phyloP scores from a whole-genome alignment of 148 eudicot species.

The Pharnaceum exiguum region DNA sequence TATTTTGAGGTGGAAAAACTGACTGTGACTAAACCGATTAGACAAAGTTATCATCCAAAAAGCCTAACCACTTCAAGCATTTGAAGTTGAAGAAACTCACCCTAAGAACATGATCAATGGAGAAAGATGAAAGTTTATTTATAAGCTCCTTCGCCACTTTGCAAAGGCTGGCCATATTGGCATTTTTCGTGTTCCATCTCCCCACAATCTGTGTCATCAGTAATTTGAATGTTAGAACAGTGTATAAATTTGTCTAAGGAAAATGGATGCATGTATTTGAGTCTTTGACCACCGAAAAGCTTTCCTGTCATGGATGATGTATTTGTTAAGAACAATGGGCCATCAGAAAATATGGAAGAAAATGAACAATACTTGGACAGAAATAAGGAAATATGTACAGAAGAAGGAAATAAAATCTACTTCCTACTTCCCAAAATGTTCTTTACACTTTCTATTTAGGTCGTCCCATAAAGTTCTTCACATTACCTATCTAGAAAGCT shows the following conservation, averaged over 20 bases:
- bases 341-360: too few species aligned
- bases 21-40: not conserved
- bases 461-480: too few species aligned
- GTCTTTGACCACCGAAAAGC: too few species aligned
- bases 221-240: too few species aligned
- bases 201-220: conserved; percentile 60
- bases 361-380: too few species aligned
- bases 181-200: conserved; percentile 69
- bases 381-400: too few species aligned
- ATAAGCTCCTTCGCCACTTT: conserved; percentile 61
- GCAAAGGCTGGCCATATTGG: conserved; percentile 75
- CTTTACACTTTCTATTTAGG: too few species aligned
- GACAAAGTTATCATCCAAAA: not conserved
- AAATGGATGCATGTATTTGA: not conserved
- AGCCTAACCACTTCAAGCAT: not conserved
- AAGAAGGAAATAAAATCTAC: too few species aligned
- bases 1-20: not conserved
- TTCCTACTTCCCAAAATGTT: too few species aligned
- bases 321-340: too few species aligned
- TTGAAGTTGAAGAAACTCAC: conserved; percentile 21
- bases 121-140: conserved; percentile 50
- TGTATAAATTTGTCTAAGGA: not conserved
- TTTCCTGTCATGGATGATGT: too few species aligned
- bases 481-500: too few species aligned
- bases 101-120: conserved; percentile 67